A percentile compares a stretch with the other conserved stretches of the same genome.
These are phyloP conservation scores for Emericellopsis terricola DNA, from an alignment of 495 filamentous ascomycete species.

Conservation along the genomic window DNA sequence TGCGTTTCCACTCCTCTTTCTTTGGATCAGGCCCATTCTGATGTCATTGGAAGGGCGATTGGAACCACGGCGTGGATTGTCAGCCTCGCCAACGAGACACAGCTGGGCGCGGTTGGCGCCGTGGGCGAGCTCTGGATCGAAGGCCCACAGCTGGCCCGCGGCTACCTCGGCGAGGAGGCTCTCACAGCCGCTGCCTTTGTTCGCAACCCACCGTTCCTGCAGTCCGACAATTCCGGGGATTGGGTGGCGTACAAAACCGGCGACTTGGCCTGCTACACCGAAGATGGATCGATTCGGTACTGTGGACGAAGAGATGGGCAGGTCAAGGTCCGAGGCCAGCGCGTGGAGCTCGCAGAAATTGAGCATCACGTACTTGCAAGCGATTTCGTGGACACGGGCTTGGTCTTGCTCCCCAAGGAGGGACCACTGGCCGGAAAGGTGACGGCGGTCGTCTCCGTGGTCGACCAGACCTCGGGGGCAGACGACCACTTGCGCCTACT, in stretches of 20 bases:
- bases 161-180: constrained; percentile 25
- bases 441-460: no score
- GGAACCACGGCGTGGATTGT: constrained; percentile 27
- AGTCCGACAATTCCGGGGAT: background rate
- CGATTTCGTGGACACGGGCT: constrained; percentile 20
- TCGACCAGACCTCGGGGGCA: background rate
- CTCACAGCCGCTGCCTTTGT: constrained; percentile 25
- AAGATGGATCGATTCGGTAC: constrained; percentile 31
- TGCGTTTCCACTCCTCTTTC: no score
- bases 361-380: constrained; percentile 32
- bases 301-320: constrained; percentile 44
- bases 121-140: constrained; percentile 42
- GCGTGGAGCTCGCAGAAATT: constrained; percentile 48
- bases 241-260: constrained; percentile 48
- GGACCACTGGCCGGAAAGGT: no score
- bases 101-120: constrained; percentile 33
- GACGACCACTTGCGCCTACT: no score
- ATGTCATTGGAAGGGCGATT: background rate
- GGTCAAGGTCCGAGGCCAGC: constrained; percentile 46
- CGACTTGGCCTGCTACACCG: constrained; percentile 40
- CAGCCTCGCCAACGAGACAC: constrained; percentile 28
- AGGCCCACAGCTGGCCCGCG: constrained; percentile 28
- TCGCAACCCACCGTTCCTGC: constrained; percentile 10
- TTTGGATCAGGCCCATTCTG: background rate
- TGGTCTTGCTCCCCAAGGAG: no score